These are phyloP conservation scores for Vararia minispora DNA, from an alignment of 768 basidiomycete species.

Conservation along the genomic window DNA sequence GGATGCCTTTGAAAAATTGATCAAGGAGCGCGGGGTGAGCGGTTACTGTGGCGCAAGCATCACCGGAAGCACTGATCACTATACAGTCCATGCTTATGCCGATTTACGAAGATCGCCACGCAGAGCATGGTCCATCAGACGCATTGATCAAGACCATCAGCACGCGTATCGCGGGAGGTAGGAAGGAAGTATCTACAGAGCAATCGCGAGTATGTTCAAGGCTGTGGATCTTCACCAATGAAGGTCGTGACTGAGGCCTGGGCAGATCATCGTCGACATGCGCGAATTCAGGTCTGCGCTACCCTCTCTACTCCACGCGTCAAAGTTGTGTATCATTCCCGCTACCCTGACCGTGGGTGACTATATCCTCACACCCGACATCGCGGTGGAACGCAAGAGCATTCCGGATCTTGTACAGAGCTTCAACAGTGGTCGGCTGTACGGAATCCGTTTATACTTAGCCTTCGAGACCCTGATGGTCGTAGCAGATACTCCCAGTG, in stretches of 20 bases:
- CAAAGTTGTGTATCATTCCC: slow-evolving; percentile 71
- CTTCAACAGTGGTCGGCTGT: slow-evolving; percentile 92
- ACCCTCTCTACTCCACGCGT: slow-evolving; percentile 81
- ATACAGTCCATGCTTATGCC: slow-evolving; percentile 82
- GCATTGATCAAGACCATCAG: slow-evolving; percentile 73
- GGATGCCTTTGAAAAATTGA: slow-evolving; percentile 84
- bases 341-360: slow-evolving; percentile 92
- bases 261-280: slow-evolving; percentile 95
- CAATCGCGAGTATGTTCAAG: slow-evolving; percentile 42
- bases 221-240: not conserved
- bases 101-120: slow-evolving; percentile 50
- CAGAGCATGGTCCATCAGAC: slow-evolving; percentile 30
- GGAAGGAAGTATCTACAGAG: slow-evolving; percentile 51
- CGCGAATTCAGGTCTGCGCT: slow-evolving; percentile 91
- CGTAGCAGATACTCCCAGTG: slow-evolving; percentile 82
- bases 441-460: slow-evolving; percentile 23
- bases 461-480: not conserved
- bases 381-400: slow-evolving; percentile 94
- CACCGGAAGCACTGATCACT: not conserved
- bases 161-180: slow-evolving; percentile 78
- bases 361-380: slow-evolving; percentile 90
- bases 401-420: slow-evolving; percentile 85
- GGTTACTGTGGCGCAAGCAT: slow-evolving; percentile 11
- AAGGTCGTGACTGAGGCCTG: not conserved
- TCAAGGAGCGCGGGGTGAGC: slow-evolving; percentile 82